phyloP scores from a whole-genome alignment of 139 green algal species.

The Gonium pectorale region DNA sequence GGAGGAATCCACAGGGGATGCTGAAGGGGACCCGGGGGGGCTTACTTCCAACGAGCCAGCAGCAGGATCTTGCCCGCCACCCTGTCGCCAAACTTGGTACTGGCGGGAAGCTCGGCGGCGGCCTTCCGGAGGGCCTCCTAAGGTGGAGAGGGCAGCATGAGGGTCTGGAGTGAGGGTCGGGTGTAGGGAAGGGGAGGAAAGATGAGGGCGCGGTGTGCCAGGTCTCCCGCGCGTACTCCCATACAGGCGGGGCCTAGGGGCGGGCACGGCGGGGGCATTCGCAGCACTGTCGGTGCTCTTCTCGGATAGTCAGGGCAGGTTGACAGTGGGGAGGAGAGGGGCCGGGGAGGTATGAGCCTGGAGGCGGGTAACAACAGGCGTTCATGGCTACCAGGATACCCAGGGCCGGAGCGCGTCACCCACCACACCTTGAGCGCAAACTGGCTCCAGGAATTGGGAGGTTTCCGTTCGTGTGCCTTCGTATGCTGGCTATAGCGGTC shows the following conservation, averaged over 20 bases:
- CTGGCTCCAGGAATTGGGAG: no score
- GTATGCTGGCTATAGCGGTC: not conserved
- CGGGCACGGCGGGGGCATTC: not conserved
- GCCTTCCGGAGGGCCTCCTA: not conserved
- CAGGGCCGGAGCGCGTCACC: no score
- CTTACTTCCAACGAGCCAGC: constrained; percentile 13
- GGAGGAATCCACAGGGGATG: no score
- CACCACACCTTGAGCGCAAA: not conserved
- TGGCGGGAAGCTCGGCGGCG: not conserved
- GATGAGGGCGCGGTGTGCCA: not conserved
- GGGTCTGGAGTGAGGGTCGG: not conserved
- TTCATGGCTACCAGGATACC: no score
- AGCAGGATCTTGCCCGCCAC: constrained; percentile 15
- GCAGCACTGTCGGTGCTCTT: not conserved
- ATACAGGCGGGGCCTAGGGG: not conserved
- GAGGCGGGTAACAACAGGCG: no score
- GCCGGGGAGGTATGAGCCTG: no score
- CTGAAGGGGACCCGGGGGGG: no score
- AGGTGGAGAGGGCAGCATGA: not conserved
- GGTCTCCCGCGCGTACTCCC: not conserved
- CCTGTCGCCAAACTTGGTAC: not conserved
- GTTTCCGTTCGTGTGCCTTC: constrained; percentile 9
- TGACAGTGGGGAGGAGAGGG: not conserved
- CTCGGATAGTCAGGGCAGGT: not conserved
- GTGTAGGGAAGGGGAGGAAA: not conserved